Evolutionary conservation across 345 rosid genomes (phyloP), one percentile per base, ranked within the genome.

Genomic region (Salix udensis): DNA sequence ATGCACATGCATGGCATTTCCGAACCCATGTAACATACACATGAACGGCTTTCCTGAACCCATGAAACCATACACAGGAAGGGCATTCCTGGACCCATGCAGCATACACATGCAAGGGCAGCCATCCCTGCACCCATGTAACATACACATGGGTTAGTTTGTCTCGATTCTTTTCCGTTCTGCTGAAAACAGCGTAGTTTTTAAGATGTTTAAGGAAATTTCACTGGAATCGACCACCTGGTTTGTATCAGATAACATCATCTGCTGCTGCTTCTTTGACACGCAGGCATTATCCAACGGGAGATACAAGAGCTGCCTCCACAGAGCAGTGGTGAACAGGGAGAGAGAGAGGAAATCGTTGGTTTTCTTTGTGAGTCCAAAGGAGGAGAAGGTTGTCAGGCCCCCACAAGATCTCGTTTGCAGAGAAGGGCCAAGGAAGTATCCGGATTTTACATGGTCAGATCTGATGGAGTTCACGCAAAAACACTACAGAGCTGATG

Each of bases 381-480:
- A 82, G 74, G 86, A 83, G 39, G 93, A 88, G 84, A 89, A 89
- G 75, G 72, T 86, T 46, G 88, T 92, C 77, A 88, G 83, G 73
- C 92, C 97, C 48, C 94, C 95, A n/a, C 80, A 80, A 44, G 91
- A 87, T 74, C 86, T 92, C 50, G 61, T 84, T 8, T 40, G 37
- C 83, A 66, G 66, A 67, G 82, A 82, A 37, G 79, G 75, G 78
- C 67, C 84, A 40, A 82, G 88, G 73, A 66, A 42, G 75, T 92
- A 91, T 79, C 94, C 97, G 1, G 96, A 93, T 74, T 93, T 91
- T 86, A 90, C 91, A 10, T 93, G 94, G 97, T 90, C 97, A 9
- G 85, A 81, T 77, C 75, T 93, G 70, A 74, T 90, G 71, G 85
- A 81, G 13, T 92, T 92, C 79, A 89, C 96, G 1, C 86, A 86